A percentile compares a stretch with the other conserved stretches of the same genome.
phyloP scores from a whole-genome alignment of 257 asterid genomes.

The Ilex asprella region DNA sequence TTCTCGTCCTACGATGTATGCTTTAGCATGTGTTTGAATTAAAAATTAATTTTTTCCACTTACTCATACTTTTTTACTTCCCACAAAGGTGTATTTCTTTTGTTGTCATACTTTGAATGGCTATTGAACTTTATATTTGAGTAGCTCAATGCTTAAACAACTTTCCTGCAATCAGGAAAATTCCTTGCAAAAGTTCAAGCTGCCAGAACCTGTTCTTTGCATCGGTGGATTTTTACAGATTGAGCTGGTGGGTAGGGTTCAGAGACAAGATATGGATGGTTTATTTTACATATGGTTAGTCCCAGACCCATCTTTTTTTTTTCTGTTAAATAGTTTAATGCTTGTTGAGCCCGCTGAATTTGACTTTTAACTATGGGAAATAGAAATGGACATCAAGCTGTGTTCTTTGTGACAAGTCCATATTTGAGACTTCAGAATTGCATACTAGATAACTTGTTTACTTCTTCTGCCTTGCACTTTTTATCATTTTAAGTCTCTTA shows the following conservation, averaged over 20 bases:
- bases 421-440: no score
- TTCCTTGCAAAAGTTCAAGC: slow-evolving; percentile 63
- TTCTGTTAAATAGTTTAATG: background rate
- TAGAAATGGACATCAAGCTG: background rate
- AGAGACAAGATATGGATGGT: slow-evolving; percentile 56
- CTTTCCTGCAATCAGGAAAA: slow-evolving; percentile 48
- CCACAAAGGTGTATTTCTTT: background rate
- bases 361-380: background rate
- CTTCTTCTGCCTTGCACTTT: no score
- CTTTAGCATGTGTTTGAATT: background rate
- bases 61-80: no score
- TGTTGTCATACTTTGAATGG: no score
- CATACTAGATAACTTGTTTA: no score
- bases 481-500: no score
- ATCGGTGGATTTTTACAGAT: slow-evolving; percentile 69
- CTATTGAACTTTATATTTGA: no score
- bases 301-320: background rate
- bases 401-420: no score
- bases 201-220: slow-evolving; percentile 75
- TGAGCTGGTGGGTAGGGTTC: slow-evolving; percentile 66
- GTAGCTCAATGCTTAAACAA: background rate
- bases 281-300: slow-evolving; percentile 71
- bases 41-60: background rate
- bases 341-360: background rate
- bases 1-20: background rate